Percentiles rank a stretch among this genome's conserved stretches.
Conservation (phyloP, 306 rosid genomes). For the Sicyos edulis region DNA sequence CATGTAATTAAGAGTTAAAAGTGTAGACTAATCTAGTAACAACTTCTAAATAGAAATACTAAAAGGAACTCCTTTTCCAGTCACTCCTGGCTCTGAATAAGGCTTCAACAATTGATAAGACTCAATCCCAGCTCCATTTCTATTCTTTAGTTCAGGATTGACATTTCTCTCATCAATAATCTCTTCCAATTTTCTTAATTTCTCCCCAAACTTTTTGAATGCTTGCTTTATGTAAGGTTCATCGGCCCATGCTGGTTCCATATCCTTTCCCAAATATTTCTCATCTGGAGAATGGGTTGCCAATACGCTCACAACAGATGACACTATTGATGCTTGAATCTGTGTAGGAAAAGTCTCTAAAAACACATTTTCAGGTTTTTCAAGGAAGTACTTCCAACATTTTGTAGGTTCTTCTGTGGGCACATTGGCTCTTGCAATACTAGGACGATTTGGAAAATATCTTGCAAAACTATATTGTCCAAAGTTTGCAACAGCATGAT, state of each 20-base stretch:
- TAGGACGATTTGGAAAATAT: constrained; percentile 62
- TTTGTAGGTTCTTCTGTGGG: constrained; percentile 52
- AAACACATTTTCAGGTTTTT: constrained; percentile 45
- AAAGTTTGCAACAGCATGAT: constrained; percentile 75
- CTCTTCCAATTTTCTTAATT: constrained; percentile 37
- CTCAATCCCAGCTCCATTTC: constrained; percentile 64
- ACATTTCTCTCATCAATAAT: constrained; percentile 50
- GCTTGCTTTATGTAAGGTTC: constrained; percentile 44
- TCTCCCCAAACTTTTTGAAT: constrained; percentile 42
- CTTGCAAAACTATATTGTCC: constrained; percentile 47
- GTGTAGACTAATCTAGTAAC: too few species aligned
- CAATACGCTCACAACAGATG: constrained; percentile 53
- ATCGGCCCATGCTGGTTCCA: constrained; percentile 59
- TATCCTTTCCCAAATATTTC: constrained; percentile 53
- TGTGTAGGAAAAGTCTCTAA: constrained; percentile 48
- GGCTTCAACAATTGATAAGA: constrained; percentile 81
- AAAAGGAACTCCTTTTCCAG: constrained; percentile 66
- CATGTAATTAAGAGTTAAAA: too few species aligned
- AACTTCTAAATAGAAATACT: constrained; percentile 59
- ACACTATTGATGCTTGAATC: constrained; percentile 47
- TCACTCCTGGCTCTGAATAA: constrained; percentile 62
- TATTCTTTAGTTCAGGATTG: constrained; percentile 41
- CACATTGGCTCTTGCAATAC: constrained; percentile 48
- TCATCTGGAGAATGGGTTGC: constrained; percentile 73
- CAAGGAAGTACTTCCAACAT: constrained; percentile 36